phyloP scores from a whole-genome alignment of 345 rosid species.

The Aquilaria yunnanensis region DNA sequence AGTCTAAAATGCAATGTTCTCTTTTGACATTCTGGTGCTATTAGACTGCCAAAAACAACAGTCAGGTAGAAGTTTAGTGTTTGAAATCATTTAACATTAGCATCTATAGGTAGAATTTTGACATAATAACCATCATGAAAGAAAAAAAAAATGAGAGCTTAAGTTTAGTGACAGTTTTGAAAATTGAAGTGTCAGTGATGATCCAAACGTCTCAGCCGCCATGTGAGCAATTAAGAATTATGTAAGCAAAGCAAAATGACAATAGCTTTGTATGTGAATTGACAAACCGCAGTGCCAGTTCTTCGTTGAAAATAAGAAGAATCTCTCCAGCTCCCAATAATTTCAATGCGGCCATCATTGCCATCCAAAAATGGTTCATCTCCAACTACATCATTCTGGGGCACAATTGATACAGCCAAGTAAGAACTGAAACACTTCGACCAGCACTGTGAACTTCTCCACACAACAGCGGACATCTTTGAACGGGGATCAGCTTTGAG shows the following conservation, averaged over 20 bases:
- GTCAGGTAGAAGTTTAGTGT: no score
- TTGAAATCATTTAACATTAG: no score
- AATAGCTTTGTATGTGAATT: conserved; percentile 6
- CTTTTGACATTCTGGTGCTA: no score
- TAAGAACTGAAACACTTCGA: conserved; percentile 60
- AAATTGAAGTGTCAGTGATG: no score
- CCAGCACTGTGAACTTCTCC: conserved; percentile 56
- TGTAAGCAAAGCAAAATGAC: background rate
- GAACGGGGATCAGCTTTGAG: conserved; percentile 51
- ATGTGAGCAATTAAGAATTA: no score
- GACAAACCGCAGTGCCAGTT: conserved; percentile 68
- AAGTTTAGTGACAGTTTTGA: no score
- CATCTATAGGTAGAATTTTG: no score
- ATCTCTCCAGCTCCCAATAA: conserved; percentile 47
- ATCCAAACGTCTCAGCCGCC: no score
- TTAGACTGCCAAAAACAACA: no score
- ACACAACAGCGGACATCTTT: conserved; percentile 39
- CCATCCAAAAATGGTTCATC: conserved; percentile 36
- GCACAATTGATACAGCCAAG: conserved; percentile 52
- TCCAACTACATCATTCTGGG: conserved; percentile 38
- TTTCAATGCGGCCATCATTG: conserved; percentile 68
- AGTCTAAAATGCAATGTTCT: no score
- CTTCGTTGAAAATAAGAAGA: conserved; percentile 61
- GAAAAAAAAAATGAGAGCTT: no score
- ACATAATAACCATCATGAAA: no score